Base-by-base conservation (phyloP, 306 rosid genomes). In the Pyrus pyrifolia region DNA sequence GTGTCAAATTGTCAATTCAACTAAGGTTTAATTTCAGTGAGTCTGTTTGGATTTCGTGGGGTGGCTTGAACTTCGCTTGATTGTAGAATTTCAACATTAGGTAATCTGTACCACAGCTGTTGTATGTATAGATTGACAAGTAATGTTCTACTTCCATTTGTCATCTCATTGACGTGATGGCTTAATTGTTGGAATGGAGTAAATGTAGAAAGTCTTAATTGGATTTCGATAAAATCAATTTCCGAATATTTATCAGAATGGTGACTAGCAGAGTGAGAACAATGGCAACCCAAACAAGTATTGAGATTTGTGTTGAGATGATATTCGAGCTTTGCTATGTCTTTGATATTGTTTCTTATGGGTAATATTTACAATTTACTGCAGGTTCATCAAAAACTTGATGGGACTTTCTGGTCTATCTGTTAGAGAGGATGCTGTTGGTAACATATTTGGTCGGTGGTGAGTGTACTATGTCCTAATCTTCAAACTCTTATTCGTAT, bases 361-460 rank as follows among this genome's bases (percentile, higher is more conserved):
- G 23, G 33, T 19, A 49, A 42, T 40, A 42, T 83, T 51, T 75
- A 78, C 66, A 82, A 42, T 83, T 51, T 75, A 78, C 66, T 83
- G 68, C 84, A 94, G 98, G 85, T 95, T 85, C 81, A 91, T 90
- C 5, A 95, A 90, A 83, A 81, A 85, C 74, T 81, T 90, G 83
- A 92, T 95, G 98, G 82, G 90, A 31, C 86, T 83, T 45, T 90
- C 98, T 82, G 96, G 97, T 67, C 86, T 95, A 40, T 90, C 87
- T 31, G 96, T 95, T 35, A 86, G 97, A 83, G 98, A 95, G 89
- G 98, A 95, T 74, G 91, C 97, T 27, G 92, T 92, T 62, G 98
- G 98, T 67, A 95, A 95, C 90, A 89, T 95, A 71, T 95, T 92
- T 77, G 97, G 97, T 61, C 88, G 90, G 44, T 95, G 96, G 97